Base-by-base conservation (phyloP, 202 grass and related monocot genomes). In the Schoenoplectus tabernaemontani region DNA sequence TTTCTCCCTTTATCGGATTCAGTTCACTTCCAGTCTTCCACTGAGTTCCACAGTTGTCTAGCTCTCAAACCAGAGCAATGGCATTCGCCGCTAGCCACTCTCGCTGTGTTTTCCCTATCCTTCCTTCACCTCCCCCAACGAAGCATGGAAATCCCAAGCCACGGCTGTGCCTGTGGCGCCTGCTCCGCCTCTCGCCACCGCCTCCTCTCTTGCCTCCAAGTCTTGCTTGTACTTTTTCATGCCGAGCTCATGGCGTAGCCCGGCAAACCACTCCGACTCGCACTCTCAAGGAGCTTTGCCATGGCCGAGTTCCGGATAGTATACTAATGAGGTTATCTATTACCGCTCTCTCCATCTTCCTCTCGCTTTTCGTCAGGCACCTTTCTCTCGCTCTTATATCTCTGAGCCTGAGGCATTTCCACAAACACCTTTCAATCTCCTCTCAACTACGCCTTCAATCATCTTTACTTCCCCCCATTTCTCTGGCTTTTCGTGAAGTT, bases 271-370 rank as follows among this genome's bases (percentile, higher is more conserved):
- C 60, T 50, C 24, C 38, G 36, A 33, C 81, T 71, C 58, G 44
- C 57, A 89, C 86, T 38, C 90, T 93, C 66, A 88, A 87, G 36
- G 86, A 91, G 88, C 67, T 93, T 57, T 97, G 93, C 78, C 46
- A 42, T 63, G 86, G 90, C 47, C 81, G 85, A 60, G 88, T 97
- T 10, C 93, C 88, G 4, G 87, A 89, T 4, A 88, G 85, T 81
- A 82, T 97, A 60, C 72, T 93, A 16, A 82, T 79, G 80, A 93
- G 93, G 93, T 86, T 43, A 42, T 38, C 20, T 16, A 20, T 12
- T 53, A 7, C 24, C 34, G n/a, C 58, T 46, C 19, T 59, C 26
- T 43, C 39, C 7, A 5, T 43, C 39, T 59, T 19, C 67, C 8
- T 28, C 36, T 72, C 6, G 5, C 2, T 39, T 23, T 22, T 23